phyloP scores from a whole-genome alignment of 2,329 filamentous ascomycete species.

The Thelonectria rubi region DNA sequence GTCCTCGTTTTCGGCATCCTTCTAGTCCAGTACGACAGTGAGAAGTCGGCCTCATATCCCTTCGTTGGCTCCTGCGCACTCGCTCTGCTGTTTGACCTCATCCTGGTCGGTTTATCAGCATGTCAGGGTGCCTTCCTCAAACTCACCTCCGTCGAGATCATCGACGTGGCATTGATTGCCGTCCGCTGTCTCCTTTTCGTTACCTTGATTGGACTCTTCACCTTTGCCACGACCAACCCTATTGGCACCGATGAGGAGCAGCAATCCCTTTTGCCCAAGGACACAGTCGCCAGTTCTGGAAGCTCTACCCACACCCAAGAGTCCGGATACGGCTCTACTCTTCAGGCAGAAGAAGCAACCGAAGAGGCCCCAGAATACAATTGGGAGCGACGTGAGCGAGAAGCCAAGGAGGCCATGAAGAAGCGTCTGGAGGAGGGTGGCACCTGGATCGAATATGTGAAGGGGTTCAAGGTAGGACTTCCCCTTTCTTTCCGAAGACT shows the following conservation, averaged over 20 bases:
- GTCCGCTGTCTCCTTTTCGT: conserved; percentile 35
- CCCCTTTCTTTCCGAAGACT: neutral
- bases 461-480: conserved; percentile 68
- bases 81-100: conserved; percentile 64
- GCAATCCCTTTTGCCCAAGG: conserved; percentile 62
- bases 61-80: conserved; percentile 71
- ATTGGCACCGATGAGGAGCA: conserved; percentile 62
- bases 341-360: conserved; percentile 48
- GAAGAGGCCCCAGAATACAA: conserved; percentile 59
- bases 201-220: conserved; percentile 29
- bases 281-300: conserved; percentile 30
- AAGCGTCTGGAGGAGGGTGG: conserved; percentile 78
- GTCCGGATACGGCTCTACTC: conserved; percentile 55
- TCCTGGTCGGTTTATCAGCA: conserved; percentile 49
- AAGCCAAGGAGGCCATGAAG: conserved; percentile 66
- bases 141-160: conserved; percentile 32
- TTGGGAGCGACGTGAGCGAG: conserved; percentile 63
- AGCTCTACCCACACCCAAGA: conserved; percentile 37
- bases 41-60: conserved; percentile 67
- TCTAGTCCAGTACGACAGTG: conserved; percentile 61
- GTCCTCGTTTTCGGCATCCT: conserved; percentile 71
- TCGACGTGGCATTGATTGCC: conserved; percentile 36
- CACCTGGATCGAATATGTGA: conserved; percentile 80
- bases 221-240: conserved; percentile 28
- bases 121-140: conserved; percentile 9